Evolutionary conservation across 1,139 yeast species (phyloP).

Genomic region (Pichia sp.): DNA sequence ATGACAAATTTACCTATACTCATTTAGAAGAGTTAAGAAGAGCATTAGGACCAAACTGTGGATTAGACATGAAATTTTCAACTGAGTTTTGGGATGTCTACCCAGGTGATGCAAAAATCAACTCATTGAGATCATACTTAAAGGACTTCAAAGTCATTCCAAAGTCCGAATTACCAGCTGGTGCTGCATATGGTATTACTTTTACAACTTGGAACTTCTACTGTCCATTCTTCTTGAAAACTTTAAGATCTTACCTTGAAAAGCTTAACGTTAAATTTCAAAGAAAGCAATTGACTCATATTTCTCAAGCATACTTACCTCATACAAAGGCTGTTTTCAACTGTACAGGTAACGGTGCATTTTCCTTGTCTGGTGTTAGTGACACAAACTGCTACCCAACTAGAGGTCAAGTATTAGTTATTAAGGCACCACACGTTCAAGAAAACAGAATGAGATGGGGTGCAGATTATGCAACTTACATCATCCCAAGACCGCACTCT

Average conservation of each 20-base stretch:
- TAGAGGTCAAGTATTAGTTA: slow-evolving; percentile 63
- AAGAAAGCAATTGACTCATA: slow-evolving; percentile 40
- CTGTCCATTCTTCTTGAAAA: slow-evolving; percentile 50
- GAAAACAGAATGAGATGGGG: slow-evolving; percentile 48
- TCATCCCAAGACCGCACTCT: slow-evolving; percentile 62
- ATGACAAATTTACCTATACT: slow-evolving; percentile 50
- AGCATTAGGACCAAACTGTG: slow-evolving; percentile 45
- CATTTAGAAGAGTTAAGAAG: slow-evolving; percentile 38
- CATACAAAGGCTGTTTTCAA: slow-evolving; percentile 48
- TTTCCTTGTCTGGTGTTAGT: slow-evolving; percentile 46
- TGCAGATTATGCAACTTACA: slow-evolving; percentile 48
- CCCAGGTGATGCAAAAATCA: slow-evolving; percentile 39
- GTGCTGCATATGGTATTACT: slow-evolving; percentile 44
- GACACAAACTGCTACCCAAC: slow-evolving; percentile 53
- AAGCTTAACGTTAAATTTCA: slow-evolving; percentile 41
- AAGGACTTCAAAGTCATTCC: slow-evolving; percentile 35
- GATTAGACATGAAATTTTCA: slow-evolving; percentile 46
- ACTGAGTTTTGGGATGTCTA: slow-evolving; percentile 48
- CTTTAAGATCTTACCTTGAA: slow-evolving; percentile 37
- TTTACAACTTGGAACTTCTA: slow-evolving; percentile 61
- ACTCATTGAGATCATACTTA: slow-evolving; percentile 39
- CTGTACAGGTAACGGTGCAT: slow-evolving; percentile 64
- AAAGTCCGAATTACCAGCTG: slow-evolving; percentile 35
- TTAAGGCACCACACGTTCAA: slow-evolving; percentile 48
- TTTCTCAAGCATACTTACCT: slow-evolving; percentile 44